Evolutionary conservation across 2,329 filamentous ascomycete species (phyloP).

Genomic region (Teratosphaeria epicoccoides): DNA sequence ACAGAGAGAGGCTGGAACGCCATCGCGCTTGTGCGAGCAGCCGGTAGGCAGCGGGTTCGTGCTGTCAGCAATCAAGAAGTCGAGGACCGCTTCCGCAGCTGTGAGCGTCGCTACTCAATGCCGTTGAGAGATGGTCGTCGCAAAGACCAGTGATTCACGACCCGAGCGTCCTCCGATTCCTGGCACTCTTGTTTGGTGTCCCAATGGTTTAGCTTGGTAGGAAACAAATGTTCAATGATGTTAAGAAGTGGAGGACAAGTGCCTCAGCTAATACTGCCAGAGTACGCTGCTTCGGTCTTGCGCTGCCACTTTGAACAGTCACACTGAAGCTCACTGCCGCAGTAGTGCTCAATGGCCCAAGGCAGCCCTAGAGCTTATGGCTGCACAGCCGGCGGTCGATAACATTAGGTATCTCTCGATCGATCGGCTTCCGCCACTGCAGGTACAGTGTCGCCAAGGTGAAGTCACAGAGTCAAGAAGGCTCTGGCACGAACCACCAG

Average conservation of each 20-base stretch:
- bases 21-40: slow-evolving; percentile 8
- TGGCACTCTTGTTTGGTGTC: too few species aligned
- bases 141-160: too few species aligned
- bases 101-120: neutral
- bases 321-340: neutral
- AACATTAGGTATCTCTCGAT: too few species aligned
- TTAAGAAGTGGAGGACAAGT: neutral
- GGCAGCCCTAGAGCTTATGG: neutral
- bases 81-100: neutral
- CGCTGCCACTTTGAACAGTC: neutral
- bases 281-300: neutral
- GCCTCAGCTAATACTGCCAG: neutral
- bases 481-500: too few species aligned
- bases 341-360: neutral
- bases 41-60: slow-evolving; percentile 34
- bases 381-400: neutral
- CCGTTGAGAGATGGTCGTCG: neutral
- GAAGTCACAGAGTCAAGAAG: too few species aligned
- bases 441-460: too few species aligned
- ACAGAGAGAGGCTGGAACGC: slow-evolving; percentile 17
- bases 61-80: neutral
- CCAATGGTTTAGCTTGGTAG: too few species aligned
- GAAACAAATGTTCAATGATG: neutral
- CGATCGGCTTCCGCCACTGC: too few species aligned
- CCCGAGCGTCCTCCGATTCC: neutral